Percentiles rank a stretch among this genome's conserved stretches.
Conservation (phyloP, 2,329 filamentous ascomycete genomes). For the Orbilia brochopaga region DNA sequence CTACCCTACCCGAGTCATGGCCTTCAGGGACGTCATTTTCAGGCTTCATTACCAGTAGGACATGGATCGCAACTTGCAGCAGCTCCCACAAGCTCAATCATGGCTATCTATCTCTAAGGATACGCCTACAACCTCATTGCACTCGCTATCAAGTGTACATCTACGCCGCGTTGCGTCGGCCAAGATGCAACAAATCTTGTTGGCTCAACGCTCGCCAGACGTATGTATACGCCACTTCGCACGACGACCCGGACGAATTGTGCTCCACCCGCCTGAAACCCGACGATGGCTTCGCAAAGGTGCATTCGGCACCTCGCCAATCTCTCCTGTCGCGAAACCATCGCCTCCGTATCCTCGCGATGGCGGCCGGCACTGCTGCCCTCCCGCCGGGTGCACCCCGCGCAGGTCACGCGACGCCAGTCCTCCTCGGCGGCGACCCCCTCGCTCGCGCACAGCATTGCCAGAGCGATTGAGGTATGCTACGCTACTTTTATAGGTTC, state of each 20-base stretch:
- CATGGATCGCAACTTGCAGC: too few relatives aligned
- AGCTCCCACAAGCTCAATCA: too few relatives aligned
- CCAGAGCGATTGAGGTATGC: slow-evolving; percentile 47
- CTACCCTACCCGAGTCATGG: too few relatives aligned
- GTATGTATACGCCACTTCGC: too few relatives aligned
- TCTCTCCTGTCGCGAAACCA: slow-evolving; percentile 25
- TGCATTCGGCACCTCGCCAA: slow-evolving; percentile 37
- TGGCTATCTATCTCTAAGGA: too few relatives aligned
- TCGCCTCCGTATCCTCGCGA: slow-evolving; percentile 26
- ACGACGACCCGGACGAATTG: not conserved
- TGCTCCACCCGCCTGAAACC: not conserved
- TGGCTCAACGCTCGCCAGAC: too few relatives aligned
- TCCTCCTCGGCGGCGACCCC: slow-evolving; percentile 9
- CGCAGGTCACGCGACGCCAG: slow-evolving; percentile 29
- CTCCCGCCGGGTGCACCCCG: slow-evolving; percentile 35
- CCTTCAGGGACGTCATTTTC: too few relatives aligned
- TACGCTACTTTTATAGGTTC: not conserved
- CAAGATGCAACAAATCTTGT: too few relatives aligned
- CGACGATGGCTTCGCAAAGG: slow-evolving; percentile 37
- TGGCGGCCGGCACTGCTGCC: slow-evolving; percentile 36
- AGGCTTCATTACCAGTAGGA: too few relatives aligned
- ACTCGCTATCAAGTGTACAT: too few relatives aligned
- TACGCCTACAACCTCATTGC: too few relatives aligned
- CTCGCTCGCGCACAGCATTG: slow-evolving; percentile 39
- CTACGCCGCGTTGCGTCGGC: too few relatives aligned